A percentile compares a stretch with the other conserved stretches of the same genome.
These are phyloP conservation scores for Rhynchosporium agropyri DNA, from an alignment of 2,329 filamentous ascomycete species.

Conservation along the genomic window DNA sequence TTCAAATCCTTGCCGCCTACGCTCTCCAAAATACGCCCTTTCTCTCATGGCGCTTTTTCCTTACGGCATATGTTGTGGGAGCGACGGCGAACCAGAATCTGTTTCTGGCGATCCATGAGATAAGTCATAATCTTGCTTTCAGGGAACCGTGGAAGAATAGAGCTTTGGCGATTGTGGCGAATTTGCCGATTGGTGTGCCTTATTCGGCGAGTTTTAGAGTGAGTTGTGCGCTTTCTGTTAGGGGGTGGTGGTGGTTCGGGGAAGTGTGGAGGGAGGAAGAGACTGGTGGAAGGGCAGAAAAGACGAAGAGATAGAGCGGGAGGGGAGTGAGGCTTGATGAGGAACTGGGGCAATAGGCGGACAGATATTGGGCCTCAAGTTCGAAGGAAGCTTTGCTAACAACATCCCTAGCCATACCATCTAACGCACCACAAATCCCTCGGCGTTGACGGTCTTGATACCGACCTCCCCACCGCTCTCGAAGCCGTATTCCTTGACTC, in stretches of 20 bases:
- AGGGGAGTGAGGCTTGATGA: background rate
- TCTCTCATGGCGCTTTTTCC: constrained; percentile 81
- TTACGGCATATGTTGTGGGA: constrained; percentile 86
- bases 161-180: constrained; percentile 87
- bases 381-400: constrained; percentile 27
- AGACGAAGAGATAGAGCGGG: background rate
- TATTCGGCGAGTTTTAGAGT: constrained; percentile 95
- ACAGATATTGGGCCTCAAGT: background rate
- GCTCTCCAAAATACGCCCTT: constrained; percentile 76
- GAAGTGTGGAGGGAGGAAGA: background rate
- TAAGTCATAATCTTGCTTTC: constrained; percentile 97
- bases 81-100: constrained; percentile 98
- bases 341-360: background rate
- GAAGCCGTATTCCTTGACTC: constrained; percentile 95
- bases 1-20: constrained; percentile 80
- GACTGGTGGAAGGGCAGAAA: constrained; percentile 1
- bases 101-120: constrained; percentile 98
- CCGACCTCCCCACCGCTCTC: constrained; percentile 87
- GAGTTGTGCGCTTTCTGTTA: constrained; percentile 42
- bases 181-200: constrained; percentile 91
- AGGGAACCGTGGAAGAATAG: constrained; percentile 78
- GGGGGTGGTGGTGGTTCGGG: background rate
- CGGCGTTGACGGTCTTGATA: constrained; percentile 93
- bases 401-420: constrained; percentile 76
- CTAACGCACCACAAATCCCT: constrained; percentile 99